phyloP scores from a whole-genome alignment of 2,329 filamentous ascomycete species.

The Fusarium keratoplasticum region DNA sequence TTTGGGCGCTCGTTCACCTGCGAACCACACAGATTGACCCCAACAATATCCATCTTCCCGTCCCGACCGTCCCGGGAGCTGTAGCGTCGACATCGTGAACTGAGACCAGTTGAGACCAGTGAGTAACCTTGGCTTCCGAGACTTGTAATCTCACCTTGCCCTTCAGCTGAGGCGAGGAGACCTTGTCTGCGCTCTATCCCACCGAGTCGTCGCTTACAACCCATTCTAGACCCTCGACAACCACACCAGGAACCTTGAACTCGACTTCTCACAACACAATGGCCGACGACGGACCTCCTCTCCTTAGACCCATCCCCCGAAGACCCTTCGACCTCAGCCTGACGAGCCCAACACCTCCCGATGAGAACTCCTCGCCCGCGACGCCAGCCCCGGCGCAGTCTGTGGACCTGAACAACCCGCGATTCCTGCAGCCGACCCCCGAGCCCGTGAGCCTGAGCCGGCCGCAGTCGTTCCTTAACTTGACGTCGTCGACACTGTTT shows the following conservation, averaged over 20 bases:
- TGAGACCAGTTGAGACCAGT: slow-evolving; percentile 20
- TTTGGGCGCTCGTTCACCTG: slow-evolving; percentile 25
- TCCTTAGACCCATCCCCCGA: slow-evolving; percentile 77
- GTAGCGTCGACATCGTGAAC: slow-evolving; percentile 1
- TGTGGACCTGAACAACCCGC: slow-evolving; percentile 49
- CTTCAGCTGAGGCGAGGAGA: slow-evolving; percentile 5
- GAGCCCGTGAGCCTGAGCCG: slow-evolving; percentile 64
- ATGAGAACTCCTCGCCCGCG: slow-evolving; percentile 44
- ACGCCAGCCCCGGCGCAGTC: slow-evolving; percentile 34
- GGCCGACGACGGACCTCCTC: slow-evolving; percentile 61
- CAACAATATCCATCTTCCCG: slow-evolving; percentile 17
- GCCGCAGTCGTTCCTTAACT: slow-evolving; percentile 83
- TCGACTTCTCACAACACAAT: slow-evolving; percentile 38
- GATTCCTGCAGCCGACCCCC: slow-evolving; percentile 54
- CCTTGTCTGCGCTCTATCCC: not conserved
- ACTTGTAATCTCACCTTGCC: slow-evolving; percentile 20
- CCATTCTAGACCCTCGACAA: not conserved
- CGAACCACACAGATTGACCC: slow-evolving; percentile 18
- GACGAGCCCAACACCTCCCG: slow-evolving; percentile 58
- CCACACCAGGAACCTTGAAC: not conserved
- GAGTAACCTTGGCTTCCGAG: slow-evolving; percentile 26
- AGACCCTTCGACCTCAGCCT: slow-evolving; percentile 75
- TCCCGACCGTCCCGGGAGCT: slow-evolving; percentile 9
- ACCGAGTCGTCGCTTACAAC: not conserved
- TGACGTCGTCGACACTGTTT: slow-evolving; percentile 89